These are phyloP conservation scores for Calocybe cyanea DNA, from an alignment of 768 basidiomycete genomes.

Conservation along the genomic window DNA sequence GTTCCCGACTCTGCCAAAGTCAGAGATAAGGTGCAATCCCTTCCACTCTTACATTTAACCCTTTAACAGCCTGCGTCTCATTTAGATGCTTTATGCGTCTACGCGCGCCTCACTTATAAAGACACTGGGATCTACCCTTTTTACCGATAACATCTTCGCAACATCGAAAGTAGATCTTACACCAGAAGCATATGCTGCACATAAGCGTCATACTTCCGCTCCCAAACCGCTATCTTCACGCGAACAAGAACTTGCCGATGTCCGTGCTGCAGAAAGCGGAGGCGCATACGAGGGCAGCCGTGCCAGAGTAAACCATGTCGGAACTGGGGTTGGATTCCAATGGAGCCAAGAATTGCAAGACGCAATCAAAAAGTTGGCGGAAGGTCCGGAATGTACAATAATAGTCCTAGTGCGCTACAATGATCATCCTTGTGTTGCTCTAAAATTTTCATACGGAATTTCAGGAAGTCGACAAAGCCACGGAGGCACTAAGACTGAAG, in stretches of 20 bases:
- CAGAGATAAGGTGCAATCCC: conserved; percentile 65
- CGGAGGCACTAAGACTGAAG: conserved; percentile 54
- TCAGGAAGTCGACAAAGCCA: conserved; percentile 66
- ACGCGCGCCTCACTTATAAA: conserved; percentile 67
- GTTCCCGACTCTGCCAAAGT: conserved; percentile 81
- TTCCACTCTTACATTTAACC: not conserved
- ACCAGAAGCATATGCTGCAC: conserved; percentile 66
- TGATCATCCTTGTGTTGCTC: not conserved
- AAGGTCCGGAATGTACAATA: conserved; percentile 45
- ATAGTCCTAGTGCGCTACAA: conserved; percentile 57
- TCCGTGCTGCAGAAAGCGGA: conserved; percentile 67
- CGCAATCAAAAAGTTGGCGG: conserved; percentile 57
- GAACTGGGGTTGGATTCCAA: conserved; percentile 55
- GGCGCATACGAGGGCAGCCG: conserved; percentile 56
- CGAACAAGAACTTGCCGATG: conserved; percentile 78
- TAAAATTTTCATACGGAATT: too few relatives aligned
- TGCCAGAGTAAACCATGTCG: conserved; percentile 51
- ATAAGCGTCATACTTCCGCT: conserved; percentile 65
- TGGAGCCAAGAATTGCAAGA: conserved; percentile 67
- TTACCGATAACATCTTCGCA: conserved; percentile 75
- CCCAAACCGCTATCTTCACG: conserved; percentile 79
- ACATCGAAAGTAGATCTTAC: conserved; percentile 67
- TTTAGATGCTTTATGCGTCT: conserved; percentile 86
- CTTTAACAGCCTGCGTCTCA: conserved; percentile 3
- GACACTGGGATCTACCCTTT: conserved; percentile 68